Evolutionary conservation across 495 filamentous ascomycete genomes (phyloP).

Genomic region (Coniosporium apollinis): DNA sequence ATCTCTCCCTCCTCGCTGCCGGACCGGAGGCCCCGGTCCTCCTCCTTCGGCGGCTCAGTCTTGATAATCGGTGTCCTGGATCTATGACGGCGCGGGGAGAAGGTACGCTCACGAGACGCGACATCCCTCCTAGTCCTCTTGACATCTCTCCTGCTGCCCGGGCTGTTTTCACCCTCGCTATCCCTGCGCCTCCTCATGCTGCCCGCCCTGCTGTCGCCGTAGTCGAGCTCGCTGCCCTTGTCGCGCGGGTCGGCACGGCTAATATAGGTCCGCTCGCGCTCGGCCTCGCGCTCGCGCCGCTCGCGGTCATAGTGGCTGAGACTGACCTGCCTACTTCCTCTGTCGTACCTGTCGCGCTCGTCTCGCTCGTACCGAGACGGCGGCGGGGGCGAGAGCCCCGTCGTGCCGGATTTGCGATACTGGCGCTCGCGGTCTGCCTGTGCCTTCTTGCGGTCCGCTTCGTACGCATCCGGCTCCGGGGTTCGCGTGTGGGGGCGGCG

Average conservation of each 20-base stretch:
- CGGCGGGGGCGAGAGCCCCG: constrained; percentile 25
- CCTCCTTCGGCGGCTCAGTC: constrained; percentile 36
- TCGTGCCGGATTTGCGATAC: constrained; percentile 60
- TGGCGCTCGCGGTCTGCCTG: constrained; percentile 76
- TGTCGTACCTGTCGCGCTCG: constrained; percentile 7
- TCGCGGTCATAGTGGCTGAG: constrained; percentile 48
- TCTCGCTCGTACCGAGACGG: constrained; percentile 26
- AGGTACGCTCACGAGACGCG: constrained; percentile 40
- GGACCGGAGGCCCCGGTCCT: constrained; percentile 28
- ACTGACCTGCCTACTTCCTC: constrained; percentile 10
- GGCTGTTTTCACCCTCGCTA: constrained; percentile 52
- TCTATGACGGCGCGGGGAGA: constrained; percentile 31
- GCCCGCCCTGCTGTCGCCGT: constrained; percentile 44
- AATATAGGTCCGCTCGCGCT: constrained; percentile 70
- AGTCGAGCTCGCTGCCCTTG: constrained; percentile 65
- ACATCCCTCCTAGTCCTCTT: constrained; percentile 49
- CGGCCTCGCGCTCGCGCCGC: constrained; percentile 64
- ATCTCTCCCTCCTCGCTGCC: constrained; percentile 98
- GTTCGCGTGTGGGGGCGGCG: constrained; percentile 53
- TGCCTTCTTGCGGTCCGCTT: constrained; percentile 72
- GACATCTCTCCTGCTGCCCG: constrained; percentile 39
- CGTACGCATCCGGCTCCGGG: constrained; percentile 74
- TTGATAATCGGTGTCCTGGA: constrained; percentile 31
- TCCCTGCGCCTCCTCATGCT: constrained; percentile 42
- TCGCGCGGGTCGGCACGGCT: constrained; percentile 49